Evolutionary conservation across 2,329 filamentous ascomycete genomes (phyloP), one percentile per base, ranked within the genome.

Genomic region (Trichophyton equinum): DNA sequence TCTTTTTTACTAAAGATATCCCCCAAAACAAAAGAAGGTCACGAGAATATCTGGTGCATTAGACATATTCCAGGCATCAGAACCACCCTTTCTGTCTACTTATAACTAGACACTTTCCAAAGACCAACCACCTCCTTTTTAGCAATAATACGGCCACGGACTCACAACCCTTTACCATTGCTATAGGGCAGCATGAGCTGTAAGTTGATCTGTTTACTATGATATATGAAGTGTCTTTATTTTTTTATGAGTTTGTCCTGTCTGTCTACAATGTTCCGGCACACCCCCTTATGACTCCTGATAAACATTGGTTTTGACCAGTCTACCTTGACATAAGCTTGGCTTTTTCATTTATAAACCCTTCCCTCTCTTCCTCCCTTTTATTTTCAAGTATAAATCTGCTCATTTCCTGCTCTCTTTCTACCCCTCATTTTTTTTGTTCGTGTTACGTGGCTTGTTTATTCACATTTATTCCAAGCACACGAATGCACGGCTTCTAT

Each of bases 111-210:
- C 13, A 44, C n/a, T 3, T 44, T 11, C 40, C 13, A 44, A 4
- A 18, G 40, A 7, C 40, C 40, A 44, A 44, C 13, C 11, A 44
- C 40, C 15, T 44, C 13, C 40, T 44, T 36, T 36, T 11, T 8
- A 18, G 11, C 40, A 44, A 44, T 18, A 44, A 44, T 11, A 44
- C 4, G n/a, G 27, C 30, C 49, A 55, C 25, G 33, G 69, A 77
- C 74, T 76, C 78, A 74, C 76, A 69, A 68, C 78, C 72, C 76
- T 76, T 71, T 78, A 36, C 77, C 73, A 73, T 78, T 76, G 71
- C 73, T 44, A 15, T 44, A 44, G 66, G 75, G 71, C 74, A 77
- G 67, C 79, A 82, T 71, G 72, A 76, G 72, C 76, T 75, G 81
- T 83, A 80, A 78, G 81, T 82, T 55, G 49, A 55, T 13, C 49